Conservation (phyloP, 768 basidiomycete genomes). For the Rhizopogon rudus region DNA sequence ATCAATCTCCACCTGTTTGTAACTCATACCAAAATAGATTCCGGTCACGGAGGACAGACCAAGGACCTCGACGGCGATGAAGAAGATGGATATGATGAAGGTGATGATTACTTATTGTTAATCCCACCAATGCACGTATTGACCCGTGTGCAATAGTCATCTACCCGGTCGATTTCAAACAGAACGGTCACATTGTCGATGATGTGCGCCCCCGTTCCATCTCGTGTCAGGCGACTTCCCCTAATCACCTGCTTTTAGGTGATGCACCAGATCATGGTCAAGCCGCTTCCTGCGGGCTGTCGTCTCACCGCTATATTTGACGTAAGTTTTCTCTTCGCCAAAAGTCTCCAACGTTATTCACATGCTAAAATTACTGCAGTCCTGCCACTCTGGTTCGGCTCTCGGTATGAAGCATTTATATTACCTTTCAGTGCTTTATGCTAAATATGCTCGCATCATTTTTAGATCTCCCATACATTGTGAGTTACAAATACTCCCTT, state of each 20-base stretch:
- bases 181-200: conserved; percentile 77
- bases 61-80: conserved; percentile 82
- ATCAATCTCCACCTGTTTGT: background rate
- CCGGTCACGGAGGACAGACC: conserved; percentile 92
- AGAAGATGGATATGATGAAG: conserved; percentile 80
- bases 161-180: conserved; percentile 73
- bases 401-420: conserved; percentile 46
- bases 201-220: conserved; percentile 53
- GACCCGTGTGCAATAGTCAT: conserved; percentile 48
- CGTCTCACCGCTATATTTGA: conserved; percentile 82
- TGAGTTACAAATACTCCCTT: conserved; percentile 23
- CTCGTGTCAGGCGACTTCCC: background rate
- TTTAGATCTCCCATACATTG: conserved; percentile 65
- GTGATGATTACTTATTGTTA: conserved; percentile 23
- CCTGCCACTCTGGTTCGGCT: conserved; percentile 87
- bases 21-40: conserved; percentile 44
- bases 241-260: conserved; percentile 31
- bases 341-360: background rate
- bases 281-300: conserved; percentile 78
- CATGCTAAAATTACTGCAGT: conserved; percentile 34
- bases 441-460: background rate
- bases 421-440: background rate
- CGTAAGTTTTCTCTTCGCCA: conserved; percentile 36
- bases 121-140: background rate
- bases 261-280: conserved; percentile 79